Conservation (phyloP, 108 stramenopile genomes). For the Discostella stelligeroides region DNA sequence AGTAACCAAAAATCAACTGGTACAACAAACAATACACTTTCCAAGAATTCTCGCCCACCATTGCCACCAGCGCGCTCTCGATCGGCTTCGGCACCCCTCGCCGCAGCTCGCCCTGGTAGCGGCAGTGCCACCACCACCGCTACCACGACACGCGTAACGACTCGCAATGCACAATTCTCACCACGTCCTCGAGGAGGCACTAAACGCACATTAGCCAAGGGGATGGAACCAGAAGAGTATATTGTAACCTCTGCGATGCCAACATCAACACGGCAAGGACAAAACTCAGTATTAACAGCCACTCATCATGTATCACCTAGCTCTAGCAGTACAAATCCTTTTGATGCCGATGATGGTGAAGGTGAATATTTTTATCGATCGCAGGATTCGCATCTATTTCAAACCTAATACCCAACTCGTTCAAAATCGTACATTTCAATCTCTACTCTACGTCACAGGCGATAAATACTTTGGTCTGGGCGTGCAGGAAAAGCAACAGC, state of each 20-base stretch:
- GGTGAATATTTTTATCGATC: background rate
- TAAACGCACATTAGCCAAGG: background rate
- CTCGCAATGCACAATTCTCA: background rate
- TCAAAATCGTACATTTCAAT: too few relatives aligned
- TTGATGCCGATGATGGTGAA: background rate
- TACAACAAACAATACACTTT: background rate
- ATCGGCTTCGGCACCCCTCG: too few relatives aligned
- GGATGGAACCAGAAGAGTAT: constrained; percentile 47
- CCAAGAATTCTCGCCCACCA: background rate
- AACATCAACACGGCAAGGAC: background rate
- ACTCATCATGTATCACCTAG: constrained; percentile 13
- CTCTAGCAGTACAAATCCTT: constrained; percentile 5
- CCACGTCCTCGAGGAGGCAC: constrained; percentile 5
- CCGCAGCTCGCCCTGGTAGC: too few relatives aligned
- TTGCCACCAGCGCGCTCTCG: background rate
- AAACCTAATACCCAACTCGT: too few relatives aligned
- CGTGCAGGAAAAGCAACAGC: background rate
- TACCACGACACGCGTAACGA: background rate
- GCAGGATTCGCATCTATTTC: background rate
- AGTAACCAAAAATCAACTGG: background rate
- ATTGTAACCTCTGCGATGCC: constrained; percentile 11
- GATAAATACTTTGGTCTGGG: background rate
- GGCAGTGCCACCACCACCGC: background rate
- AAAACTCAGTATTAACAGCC: background rate
- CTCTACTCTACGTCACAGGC: background rate